Evolutionary conservation across 73 alveolate genomes (phyloP).

Genomic region (Symbiodinium pilosum): DNA sequence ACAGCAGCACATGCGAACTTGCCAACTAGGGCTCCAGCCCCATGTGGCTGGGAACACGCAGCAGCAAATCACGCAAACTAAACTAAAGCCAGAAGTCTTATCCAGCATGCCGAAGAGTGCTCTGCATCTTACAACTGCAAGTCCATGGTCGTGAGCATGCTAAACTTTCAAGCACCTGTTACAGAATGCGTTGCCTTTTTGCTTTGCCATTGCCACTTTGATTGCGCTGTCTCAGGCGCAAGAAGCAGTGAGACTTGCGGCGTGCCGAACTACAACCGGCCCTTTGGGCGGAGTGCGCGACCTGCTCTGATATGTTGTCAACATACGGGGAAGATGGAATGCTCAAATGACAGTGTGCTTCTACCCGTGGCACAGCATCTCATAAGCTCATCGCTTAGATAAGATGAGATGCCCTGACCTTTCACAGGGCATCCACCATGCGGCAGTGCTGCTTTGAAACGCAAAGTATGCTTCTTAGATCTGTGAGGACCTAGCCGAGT

Average conservation of each 20-base stretch:
- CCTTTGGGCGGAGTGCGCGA: background rate
- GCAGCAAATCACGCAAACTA: background rate
- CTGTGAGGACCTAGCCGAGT: background rate
- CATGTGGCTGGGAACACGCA: background rate
- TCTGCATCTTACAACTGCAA: background rate
- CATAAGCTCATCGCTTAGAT: too few relatives aligned
- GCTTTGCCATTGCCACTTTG: too few relatives aligned
- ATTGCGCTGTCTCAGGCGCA: background rate
- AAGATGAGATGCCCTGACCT: slow-evolving; percentile 1
- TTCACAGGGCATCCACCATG: background rate
- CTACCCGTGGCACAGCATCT: background rate
- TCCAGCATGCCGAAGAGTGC: too few relatives aligned
- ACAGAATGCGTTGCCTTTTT: too few relatives aligned
- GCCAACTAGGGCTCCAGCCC: background rate
- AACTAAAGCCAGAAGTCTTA: background rate
- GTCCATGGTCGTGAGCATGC: background rate
- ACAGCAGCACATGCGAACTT: background rate
- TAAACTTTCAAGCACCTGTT: too few relatives aligned
- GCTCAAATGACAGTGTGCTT: background rate
- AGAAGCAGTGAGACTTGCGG: background rate
- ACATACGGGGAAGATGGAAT: background rate
- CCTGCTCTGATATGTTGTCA: too few relatives aligned
- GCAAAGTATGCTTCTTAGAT: background rate
- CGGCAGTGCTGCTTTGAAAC: background rate
- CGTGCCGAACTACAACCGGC: background rate